Evolutionary conservation across 208 protist species (phyloP).

Genomic region (Acanthamoeba royreba): DNA sequence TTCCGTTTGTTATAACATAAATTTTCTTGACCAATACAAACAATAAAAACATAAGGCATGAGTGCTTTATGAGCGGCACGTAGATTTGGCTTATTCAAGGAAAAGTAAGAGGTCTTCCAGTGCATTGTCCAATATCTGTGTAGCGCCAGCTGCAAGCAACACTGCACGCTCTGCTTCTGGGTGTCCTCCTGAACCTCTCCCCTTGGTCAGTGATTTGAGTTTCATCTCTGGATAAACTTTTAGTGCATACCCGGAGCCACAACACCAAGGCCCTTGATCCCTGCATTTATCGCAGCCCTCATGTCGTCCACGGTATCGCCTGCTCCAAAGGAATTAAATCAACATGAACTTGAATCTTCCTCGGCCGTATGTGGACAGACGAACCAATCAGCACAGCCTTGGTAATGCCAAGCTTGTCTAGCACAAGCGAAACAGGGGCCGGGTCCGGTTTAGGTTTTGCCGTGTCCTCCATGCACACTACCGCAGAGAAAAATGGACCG

Average conservation of each 20-base stretch:
- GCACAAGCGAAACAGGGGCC: not conserved
- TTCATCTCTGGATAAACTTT: no score
- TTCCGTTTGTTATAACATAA: no score
- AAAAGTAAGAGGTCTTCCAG: not conserved
- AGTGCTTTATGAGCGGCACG: no score
- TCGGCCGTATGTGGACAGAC: not conserved
- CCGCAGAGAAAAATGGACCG: not conserved
- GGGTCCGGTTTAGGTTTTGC: not conserved
- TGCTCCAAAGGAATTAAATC: not conserved
- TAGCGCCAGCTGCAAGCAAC: not conserved
- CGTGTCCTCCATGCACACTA: constrained; percentile 2
- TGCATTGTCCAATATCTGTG: not conserved
- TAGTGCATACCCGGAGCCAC: not conserved
- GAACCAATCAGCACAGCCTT: not conserved
- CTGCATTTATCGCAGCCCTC: not conserved
- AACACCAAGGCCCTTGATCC: not conserved
- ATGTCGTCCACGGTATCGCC: constrained; percentile 29
- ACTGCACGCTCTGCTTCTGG: not conserved
- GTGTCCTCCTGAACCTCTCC: not conserved
- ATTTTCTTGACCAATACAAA: no score
- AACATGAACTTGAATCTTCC: not conserved
- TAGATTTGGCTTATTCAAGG: not conserved
- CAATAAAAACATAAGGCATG: no score
- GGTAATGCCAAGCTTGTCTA: not conserved
- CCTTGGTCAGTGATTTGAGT: no score